A percentile compares a stretch with the other conserved stretches of the same genome.
phyloP scores from a whole-genome alignment of 2,329 filamentous ascomycete genomes.

The Cytospora mali region DNA sequence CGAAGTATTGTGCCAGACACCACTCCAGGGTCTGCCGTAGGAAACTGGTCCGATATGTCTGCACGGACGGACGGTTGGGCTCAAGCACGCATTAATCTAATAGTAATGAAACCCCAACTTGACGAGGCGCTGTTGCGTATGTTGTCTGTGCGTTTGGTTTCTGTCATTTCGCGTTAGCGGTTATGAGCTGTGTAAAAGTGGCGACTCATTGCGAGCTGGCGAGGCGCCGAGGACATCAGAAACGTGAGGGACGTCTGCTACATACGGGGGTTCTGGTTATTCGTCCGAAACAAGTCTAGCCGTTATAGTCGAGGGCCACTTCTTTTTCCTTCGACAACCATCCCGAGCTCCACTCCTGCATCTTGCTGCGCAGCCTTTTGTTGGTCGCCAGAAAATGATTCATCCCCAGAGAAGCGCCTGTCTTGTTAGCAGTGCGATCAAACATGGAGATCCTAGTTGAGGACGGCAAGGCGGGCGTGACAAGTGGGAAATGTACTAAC shows the following conservation, averaged over 20 bases:
- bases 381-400: conserved; percentile 40
- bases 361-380: conserved; percentile 33
- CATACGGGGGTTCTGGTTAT: background rate
- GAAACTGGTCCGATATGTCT: background rate
- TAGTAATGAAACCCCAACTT: conserved; percentile 8
- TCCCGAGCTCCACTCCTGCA: conserved; percentile 39
- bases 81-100: background rate
- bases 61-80: background rate
- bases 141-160: conserved; percentile 14
- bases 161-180: background rate
- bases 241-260: background rate
- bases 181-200: background rate
- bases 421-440: conserved; percentile 7
- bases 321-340: conserved; percentile 37
- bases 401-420: conserved; percentile 46
- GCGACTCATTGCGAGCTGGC: background rate
- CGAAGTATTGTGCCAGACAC: background rate
- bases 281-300: conserved; percentile 7
- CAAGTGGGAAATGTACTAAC: conserved; percentile 50
- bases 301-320: conserved; percentile 22
- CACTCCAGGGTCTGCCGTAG: background rate
- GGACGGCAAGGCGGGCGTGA: conserved; percentile 4
- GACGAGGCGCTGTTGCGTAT: background rate
- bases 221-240: background rate
- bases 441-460: conserved; percentile 8